Percentiles rank a stretch among this genome's conserved stretches.
Conservation (phyloP, 371 early-diverging fungal species). For the Mucor racemosus region DNA sequence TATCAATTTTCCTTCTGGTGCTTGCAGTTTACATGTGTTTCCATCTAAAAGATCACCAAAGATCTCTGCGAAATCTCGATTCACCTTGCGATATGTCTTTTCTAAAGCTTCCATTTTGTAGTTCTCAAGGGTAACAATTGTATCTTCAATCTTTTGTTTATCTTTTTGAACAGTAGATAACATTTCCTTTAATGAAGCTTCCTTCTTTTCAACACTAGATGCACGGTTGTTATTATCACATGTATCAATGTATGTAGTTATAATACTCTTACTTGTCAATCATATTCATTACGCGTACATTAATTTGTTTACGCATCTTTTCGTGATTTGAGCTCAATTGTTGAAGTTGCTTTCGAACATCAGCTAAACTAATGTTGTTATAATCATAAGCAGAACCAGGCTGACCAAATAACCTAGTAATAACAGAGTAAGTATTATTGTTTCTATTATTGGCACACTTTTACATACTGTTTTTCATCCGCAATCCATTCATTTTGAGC, state of each 20-base stretch:
- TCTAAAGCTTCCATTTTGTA: constrained; percentile 90
- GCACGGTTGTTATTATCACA: no score
- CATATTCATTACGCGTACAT: constrained; percentile 93
- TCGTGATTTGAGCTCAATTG: constrained; percentile 78
- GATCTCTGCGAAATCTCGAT: constrained; percentile 94
- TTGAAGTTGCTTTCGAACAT: constrained; percentile 71
- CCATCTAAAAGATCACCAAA: constrained; percentile 95
- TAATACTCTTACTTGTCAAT: constrained; percentile 74
- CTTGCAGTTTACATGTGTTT: constrained; percentile 86
- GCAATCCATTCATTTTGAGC: constrained; percentile 84
- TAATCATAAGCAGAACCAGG: constrained; percentile 84
- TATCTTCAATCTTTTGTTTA: constrained; percentile 94
- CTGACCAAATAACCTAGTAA: constrained; percentile 74
- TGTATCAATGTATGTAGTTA: constrained; percentile 14
- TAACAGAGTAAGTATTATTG: not conserved
- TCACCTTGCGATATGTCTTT: constrained; percentile 91
- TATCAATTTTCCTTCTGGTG: constrained; percentile 82
- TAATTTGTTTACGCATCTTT: constrained; percentile 84
- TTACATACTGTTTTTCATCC: constrained; percentile 80
- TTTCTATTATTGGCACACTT: not conserved
- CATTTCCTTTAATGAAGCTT: constrained; percentile 82
- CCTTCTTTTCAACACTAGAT: constrained; percentile 84
- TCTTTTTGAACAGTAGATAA: constrained; percentile 89
- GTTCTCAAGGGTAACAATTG: constrained; percentile 86
- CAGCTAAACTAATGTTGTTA: constrained; percentile 66